A percentile compares a stretch with the other conserved stretches of the same genome.
phyloP scores from a whole-genome alignment of 2,329 filamentous ascomycete species.

The Fusarium nematophilum region DNA sequence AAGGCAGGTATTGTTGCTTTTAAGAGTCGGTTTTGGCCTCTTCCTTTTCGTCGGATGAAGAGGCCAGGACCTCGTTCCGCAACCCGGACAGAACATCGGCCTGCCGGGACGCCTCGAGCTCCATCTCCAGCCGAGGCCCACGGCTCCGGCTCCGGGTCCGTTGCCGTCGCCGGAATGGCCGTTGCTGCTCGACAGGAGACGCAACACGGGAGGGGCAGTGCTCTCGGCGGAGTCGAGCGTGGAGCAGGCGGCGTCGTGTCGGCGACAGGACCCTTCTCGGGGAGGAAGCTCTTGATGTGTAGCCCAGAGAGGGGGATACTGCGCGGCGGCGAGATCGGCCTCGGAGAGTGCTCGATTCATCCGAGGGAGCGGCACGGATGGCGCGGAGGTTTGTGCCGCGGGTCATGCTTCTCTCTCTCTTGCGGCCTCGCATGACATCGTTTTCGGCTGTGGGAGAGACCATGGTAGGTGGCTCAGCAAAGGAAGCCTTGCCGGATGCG shows the following conservation, averaged over 20 bases:
- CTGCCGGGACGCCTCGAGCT: conserved; percentile 40
- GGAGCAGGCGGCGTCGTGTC: conserved; percentile 55
- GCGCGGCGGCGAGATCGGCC: conserved; percentile 55
- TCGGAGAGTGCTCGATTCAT: conserved; percentile 57
- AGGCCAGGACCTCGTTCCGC: conserved; percentile 49
- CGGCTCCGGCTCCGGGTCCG: conserved; percentile 54
- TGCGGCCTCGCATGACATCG: conserved; percentile 52
- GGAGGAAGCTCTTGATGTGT: conserved; percentile 49
- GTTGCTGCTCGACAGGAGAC: conserved; percentile 49
- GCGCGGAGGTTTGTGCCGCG: conserved; percentile 47
- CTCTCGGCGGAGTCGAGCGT: conserved; percentile 56
- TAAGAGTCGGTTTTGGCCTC: conserved; percentile 24
- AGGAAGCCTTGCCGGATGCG: conserved; percentile 34
- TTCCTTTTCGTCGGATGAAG: conserved; percentile 36
- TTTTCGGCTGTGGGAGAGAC: conserved; percentile 41
- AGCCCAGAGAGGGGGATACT: conserved; percentile 48
- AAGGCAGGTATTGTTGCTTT: conserved; percentile 1
- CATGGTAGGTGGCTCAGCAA: conserved; percentile 39
- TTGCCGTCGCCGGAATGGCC: conserved; percentile 49
- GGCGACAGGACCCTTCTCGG: conserved; percentile 52
- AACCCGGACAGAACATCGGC: conserved; percentile 48
- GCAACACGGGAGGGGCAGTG: conserved; percentile 56
- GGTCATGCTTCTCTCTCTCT: conserved; percentile 53
- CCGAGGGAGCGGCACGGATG: conserved; percentile 46
- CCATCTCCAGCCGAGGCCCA: conserved; percentile 46